Evolutionary conservation across 2,329 filamentous ascomycete genomes (phyloP).

Genomic region (Botrytis aclada): DNA sequence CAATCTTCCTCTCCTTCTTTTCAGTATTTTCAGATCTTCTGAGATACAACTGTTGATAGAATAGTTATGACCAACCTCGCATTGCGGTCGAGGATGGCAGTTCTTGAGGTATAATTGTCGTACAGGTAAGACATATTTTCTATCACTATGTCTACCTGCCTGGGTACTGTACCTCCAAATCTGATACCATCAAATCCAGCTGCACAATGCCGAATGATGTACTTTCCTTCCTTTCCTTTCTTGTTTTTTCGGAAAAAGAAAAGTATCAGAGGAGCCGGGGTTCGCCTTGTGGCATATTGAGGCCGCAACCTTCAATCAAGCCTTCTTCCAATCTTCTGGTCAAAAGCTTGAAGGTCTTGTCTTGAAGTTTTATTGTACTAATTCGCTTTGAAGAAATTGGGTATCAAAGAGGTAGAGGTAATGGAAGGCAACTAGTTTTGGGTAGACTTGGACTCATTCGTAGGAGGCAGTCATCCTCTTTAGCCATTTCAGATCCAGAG

Average conservation of each 20-base stretch:
- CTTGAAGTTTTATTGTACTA: background rate
- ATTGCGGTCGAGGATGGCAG: background rate
- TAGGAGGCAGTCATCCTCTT: background rate
- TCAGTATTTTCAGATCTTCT: background rate
- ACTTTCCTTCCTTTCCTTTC: background rate
- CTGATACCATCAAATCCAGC: background rate
- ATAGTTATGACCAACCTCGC: background rate
- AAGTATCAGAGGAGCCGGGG: background rate
- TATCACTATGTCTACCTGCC: background rate
- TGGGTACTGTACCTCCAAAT: background rate
- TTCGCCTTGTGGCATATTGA: background rate
- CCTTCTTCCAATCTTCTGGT: background rate
- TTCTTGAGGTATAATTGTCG: background rate
- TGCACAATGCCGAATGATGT: background rate
- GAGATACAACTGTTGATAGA: background rate
- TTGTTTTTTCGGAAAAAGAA: constrained; percentile 9
- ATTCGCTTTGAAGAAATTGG: background rate
- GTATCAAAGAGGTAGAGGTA: background rate
- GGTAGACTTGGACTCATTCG: background rate
- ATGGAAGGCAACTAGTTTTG: background rate
- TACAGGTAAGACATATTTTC: background rate
- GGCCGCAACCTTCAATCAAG: background rate
- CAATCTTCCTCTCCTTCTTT: background rate
- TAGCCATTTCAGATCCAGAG: background rate
- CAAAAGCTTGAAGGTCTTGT: background rate